Evolutionary conservation across 2,329 filamentous ascomycete species (phyloP), one percentile per base, ranked within the genome.

Genomic region (Microcera coccophila): DNA sequence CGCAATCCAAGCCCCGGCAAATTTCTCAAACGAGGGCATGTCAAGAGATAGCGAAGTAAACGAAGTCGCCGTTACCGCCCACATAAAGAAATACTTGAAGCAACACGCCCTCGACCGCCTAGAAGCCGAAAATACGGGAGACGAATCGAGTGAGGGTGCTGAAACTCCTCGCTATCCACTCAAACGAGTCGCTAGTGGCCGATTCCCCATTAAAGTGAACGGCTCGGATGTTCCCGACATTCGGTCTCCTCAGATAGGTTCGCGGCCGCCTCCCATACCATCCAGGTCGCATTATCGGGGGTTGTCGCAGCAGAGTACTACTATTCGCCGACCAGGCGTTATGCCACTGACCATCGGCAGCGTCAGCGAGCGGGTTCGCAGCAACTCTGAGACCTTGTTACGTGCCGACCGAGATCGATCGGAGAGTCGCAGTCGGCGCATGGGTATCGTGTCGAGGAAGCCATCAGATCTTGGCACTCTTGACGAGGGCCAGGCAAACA

Each of bases 81-180:
- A 81, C 39, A 79, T 84, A 50, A 84, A 84, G 57, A 76, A 73
- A 49, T 83, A 74, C 40, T 60, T 84, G 14, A 76, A 71, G 56
- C 74, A 79, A 45, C 70, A 74, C 39, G 70, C 65, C 50, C 66
- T 76, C 41, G 73, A 67, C 26, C 72, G 74, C 22, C 70, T 72
- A 20, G 78, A 81, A 46, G 66, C 69, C 4, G 79, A 82, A 45
- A 75, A 74, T 20, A 74, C 73, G 2, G 74, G 73, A 8, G 80
- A 84, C 47, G 79, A 82, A 52, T 76, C 69, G 10, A 87, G 84
- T 51, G 90, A 95, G 58, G 83, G 79, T 31, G 79, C 82, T 15
- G 90, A 95, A 61, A 90, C 87, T 0, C 90, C 88, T 8, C 84
- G 87, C 22, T 81, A 85, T 42, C 78, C 76, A 2, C 64, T 80